Evolutionary conservation across 768 basidiomycete species (phyloP).

Genomic region (Infundibulicybe gibba): DNA sequence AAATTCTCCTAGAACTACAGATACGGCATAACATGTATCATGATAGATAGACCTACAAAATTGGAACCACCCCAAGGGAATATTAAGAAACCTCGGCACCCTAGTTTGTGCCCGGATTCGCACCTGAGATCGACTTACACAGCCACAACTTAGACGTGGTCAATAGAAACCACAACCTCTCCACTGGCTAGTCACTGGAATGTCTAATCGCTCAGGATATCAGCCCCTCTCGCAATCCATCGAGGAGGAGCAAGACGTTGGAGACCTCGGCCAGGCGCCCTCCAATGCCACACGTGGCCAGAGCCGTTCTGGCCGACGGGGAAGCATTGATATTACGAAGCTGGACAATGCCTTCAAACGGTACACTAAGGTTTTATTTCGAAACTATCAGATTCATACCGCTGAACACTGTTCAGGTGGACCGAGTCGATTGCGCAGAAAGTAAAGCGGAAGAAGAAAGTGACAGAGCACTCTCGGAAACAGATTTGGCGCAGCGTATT

Average conservation of each 20-base stretch:
- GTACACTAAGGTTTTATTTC: conserved; percentile 27
- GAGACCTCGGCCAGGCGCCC: conserved; percentile 21
- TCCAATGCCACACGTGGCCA: conserved; percentile 26
- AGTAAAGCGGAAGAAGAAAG: conserved; percentile 78
- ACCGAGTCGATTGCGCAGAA: conserved; percentile 85
- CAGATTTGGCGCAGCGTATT: conserved; percentile 82
- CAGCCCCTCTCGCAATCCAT: conserved; percentile 39
- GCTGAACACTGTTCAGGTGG: conserved; percentile 48
- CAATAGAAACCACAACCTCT: background rate
- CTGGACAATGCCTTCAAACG: conserved; percentile 83
- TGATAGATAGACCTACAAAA: too few relatives aligned
- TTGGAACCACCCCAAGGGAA: too few relatives aligned
- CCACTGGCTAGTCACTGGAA: conserved; percentile 5
- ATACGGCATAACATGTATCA: too few relatives aligned
- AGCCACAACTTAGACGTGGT: conserved; percentile 3
- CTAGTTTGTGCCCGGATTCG: too few relatives aligned
- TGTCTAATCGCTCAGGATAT: conserved; percentile 41
- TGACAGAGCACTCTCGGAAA: conserved; percentile 58
- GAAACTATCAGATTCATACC: conserved; percentile 1
- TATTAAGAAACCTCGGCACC: too few relatives aligned
- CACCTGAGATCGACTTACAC: conserved; percentile 2
- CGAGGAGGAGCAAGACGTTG: conserved; percentile 38
- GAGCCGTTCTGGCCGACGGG: conserved; percentile 41
- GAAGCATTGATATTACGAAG: conserved; percentile 75
- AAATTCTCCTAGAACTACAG: too few relatives aligned